phyloP scores from a whole-genome alignment of 208 protist species.

The Crithidia expoeki region DNA sequence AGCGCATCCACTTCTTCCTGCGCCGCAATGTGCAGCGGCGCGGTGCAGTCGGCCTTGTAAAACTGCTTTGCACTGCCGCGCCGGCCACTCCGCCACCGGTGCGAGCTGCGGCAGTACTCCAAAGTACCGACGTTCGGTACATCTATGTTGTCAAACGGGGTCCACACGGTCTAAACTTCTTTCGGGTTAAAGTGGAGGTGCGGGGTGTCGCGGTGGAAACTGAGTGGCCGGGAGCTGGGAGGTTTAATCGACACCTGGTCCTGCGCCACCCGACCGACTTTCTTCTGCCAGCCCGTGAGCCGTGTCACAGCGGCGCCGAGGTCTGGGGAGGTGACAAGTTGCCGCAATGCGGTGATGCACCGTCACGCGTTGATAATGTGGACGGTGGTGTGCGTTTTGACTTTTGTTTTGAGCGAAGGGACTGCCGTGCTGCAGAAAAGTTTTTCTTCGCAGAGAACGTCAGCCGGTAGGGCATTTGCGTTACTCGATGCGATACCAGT shows the following conservation, averaged over 20 bases:
- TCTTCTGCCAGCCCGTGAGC: conserved; percentile 44
- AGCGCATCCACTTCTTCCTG: conserved; percentile 24
- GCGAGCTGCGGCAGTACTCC: conserved; percentile 53
- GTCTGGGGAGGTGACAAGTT: conserved; percentile 28
- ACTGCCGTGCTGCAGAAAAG: neutral
- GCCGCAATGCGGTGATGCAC: conserved; percentile 10
- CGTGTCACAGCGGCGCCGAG: conserved; percentile 17
- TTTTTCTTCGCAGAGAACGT: neutral
- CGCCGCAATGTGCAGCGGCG: conserved; percentile 34
- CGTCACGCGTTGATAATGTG: conserved; percentile 44
- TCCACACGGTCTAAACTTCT: conserved; percentile 55
- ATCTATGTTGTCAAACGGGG: conserved; percentile 30
- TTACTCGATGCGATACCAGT: neutral
- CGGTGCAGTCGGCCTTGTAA: conserved; percentile 44
- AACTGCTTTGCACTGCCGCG: conserved; percentile 53
- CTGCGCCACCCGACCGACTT: conserved; percentile 42
- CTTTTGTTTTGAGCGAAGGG: neutral
- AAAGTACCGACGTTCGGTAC: conserved; percentile 35
- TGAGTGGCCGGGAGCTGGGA: conserved; percentile 37
- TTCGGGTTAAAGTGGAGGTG: conserved; percentile 50
- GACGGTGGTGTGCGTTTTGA: conserved; percentile 23
- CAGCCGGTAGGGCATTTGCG: neutral
- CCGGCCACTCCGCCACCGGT: conserved; percentile 25
- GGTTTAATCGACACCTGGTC: conserved; percentile 56
- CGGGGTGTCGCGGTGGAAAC: conserved; percentile 54